phyloP scores from a whole-genome alignment of 148 eudicot species.

The Cornus kousa region DNA sequence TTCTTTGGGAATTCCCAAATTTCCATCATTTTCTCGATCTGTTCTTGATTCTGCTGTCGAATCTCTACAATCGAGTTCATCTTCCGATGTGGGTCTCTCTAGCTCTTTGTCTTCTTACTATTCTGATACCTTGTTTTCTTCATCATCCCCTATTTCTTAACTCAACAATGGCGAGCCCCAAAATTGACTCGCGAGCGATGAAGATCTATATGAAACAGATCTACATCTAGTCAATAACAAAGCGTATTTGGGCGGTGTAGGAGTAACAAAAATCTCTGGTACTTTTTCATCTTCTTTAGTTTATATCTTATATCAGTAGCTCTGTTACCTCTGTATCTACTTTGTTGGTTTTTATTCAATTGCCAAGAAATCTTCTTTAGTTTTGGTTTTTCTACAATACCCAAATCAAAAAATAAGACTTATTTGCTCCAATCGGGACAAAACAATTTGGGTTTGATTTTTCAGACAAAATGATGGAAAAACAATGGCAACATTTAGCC shows the following conservation, averaged over 20 bases:
- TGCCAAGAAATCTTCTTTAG: conserved; percentile 20
- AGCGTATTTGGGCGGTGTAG: conserved; percentile 57
- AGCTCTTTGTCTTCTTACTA: conserved; percentile 2
- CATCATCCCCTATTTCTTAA: conserved; percentile 12
- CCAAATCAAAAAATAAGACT: conserved; percentile 39
- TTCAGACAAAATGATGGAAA: conserved; percentile 10
- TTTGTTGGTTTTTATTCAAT: conserved; percentile 14
- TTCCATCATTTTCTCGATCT: conserved; percentile 9
- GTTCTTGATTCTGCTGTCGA: conserved; percentile 19
- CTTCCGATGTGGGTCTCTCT: conserved; percentile 7
- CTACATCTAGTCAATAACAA: conserved; percentile 64
- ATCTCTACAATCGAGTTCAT: conserved; percentile 16
- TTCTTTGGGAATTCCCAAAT: conserved; percentile 10
- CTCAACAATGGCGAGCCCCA: conserved; percentile 37
- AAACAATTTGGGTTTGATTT: conserved; percentile 10
- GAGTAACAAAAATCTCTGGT: not conserved
- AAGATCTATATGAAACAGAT: conserved; percentile 76
- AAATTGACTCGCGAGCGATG: conserved; percentile 50
- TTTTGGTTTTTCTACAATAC: conserved; percentile 22
- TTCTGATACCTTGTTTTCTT: not conserved
- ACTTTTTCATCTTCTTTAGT: not conserved
- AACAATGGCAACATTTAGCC: conserved; percentile 14
- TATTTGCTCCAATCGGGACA: conserved; percentile 32
- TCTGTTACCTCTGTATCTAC: not conserved
- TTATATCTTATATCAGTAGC: conserved; percentile 11